phyloP scores from a whole-genome alignment of 306 rosid genomes.

The Cucumis melo region DNA sequence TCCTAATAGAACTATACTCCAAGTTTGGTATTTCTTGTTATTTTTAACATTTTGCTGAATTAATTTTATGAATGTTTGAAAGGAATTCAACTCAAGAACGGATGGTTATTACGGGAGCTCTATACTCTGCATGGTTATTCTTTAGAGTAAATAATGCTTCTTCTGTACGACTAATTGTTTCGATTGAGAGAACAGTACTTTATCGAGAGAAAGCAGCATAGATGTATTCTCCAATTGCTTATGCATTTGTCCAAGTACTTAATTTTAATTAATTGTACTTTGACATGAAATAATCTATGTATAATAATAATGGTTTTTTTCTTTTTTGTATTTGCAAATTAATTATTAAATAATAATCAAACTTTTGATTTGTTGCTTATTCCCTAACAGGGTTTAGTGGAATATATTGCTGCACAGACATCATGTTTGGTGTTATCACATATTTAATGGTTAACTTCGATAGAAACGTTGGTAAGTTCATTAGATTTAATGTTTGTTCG shows the following conservation, averaged over 20 bases:
- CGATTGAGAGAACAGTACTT: conserved; percentile 86
- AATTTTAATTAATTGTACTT: too few species aligned
- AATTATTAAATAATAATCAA: too few species aligned
- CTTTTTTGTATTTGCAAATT: too few species aligned
- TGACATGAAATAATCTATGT: too few species aligned
- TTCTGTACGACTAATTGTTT: conserved; percentile 82
- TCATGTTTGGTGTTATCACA: conserved; percentile 58
- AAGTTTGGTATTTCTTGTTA: too few species aligned
- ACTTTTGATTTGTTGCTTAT: too few species aligned
- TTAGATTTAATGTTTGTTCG: background rate
- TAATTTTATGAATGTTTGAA: conserved; percentile 2
- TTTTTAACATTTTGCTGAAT: background rate
- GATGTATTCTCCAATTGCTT: conserved; percentile 78
- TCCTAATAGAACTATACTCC: too few species aligned
- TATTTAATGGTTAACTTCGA: conserved; percentile 73
- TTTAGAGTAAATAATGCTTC: conserved; percentile 76
- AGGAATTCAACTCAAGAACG: conserved; percentile 54
- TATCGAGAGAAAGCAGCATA: conserved; percentile 87
- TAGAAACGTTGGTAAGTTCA: conserved; percentile 35
- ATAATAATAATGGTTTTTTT: too few species aligned
- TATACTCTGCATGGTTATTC: conserved; percentile 61
- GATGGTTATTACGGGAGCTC: conserved; percentile 72
- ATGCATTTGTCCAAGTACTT: conserved; percentile 70
- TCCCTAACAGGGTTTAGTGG: conserved; percentile 61
- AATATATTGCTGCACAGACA: conserved; percentile 65